Conservation (phyloP, 2,329 filamentous ascomycete species). For the Fonsecaea erecta region DNA sequence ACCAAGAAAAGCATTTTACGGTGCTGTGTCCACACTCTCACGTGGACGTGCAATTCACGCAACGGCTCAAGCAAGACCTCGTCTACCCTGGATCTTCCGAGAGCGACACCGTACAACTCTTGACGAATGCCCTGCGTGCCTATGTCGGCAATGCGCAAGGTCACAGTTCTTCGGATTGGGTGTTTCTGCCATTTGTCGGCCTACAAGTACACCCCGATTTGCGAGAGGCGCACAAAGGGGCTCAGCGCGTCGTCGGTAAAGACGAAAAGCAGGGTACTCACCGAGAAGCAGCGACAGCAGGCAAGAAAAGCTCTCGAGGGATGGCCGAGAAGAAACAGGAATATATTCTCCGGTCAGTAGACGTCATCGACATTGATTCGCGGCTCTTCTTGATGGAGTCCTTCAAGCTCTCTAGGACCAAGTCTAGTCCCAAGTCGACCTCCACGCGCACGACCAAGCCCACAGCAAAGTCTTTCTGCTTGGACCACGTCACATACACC, state of each 20-base stretch:
- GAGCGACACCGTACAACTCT: neutral
- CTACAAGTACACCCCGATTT: constrained; percentile 13
- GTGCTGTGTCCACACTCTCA: constrained; percentile 21
- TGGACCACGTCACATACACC: constrained; percentile 29
- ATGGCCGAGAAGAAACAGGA: constrained; percentile 8
- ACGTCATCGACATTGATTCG: constrained; percentile 31
- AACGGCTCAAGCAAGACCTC: constrained; percentile 25
- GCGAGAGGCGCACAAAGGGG: neutral
- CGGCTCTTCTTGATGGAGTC: constrained; percentile 11
- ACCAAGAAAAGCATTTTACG: constrained; percentile 17
- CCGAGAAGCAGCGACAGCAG: neutral
- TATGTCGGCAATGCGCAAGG: constrained; percentile 17
- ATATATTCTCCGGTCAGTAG: constrained; percentile 27
- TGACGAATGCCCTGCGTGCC: constrained; percentile 6
- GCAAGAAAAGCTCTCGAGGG: neutral
- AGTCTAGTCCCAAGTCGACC: neutral
- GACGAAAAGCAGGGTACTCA: neutral
- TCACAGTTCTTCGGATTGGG: constrained; percentile 20
- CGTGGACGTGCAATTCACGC: constrained; percentile 21
- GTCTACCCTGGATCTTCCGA: constrained; percentile 15
- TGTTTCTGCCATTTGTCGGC: constrained; percentile 29
- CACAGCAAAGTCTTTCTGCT: constrained; percentile 9
- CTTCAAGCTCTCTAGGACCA: neutral
- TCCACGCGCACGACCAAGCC: neutral
- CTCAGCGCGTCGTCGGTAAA: neutral